These are phyloP conservation scores for Neurospora tetrasperma DNA, from an alignment of 495 filamentous ascomycete species.

Conservation along the genomic window DNA sequence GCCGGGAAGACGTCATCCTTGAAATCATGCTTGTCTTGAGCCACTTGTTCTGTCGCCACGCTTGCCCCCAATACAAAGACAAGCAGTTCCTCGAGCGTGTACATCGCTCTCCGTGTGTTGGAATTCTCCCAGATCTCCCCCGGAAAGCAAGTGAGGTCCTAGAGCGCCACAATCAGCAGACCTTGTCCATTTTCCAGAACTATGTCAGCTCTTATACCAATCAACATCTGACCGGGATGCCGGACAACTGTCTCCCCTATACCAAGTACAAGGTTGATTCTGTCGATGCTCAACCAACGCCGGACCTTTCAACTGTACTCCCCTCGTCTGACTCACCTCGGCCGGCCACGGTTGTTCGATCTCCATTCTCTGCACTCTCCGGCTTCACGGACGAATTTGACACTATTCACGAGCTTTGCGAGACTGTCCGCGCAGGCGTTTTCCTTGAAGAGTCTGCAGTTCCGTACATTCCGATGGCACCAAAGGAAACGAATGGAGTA, in stretches of 20 bases:
- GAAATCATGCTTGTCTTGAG: constrained; percentile 56
- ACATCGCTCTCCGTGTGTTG: constrained; percentile 45
- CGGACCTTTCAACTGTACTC: background rate
- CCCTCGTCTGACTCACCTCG: background rate
- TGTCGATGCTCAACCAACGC: background rate
- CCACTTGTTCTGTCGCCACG: constrained; percentile 47
- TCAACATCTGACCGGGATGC: constrained; percentile 42
- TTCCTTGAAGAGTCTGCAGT: constrained; percentile 64
- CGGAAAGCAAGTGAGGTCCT: constrained; percentile 43
- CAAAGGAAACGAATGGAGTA: constrained; percentile 35
- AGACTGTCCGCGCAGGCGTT: constrained; percentile 49
- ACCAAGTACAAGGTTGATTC: constrained; percentile 23
- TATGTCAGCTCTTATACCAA: constrained; percentile 60
- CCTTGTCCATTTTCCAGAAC: constrained; percentile 49
- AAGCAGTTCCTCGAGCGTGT: constrained; percentile 23
- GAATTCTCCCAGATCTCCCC: constrained; percentile 55
- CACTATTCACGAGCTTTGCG: constrained; percentile 52
- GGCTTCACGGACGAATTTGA: constrained; percentile 52
- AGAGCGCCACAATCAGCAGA: constrained; percentile 49
- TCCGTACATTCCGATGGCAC: constrained; percentile 49
- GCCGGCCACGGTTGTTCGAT: constrained; percentile 33
- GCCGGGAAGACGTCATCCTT: constrained; percentile 9
- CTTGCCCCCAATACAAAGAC: constrained; percentile 5
- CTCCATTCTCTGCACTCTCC: constrained; percentile 62
- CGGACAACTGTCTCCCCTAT: constrained; percentile 49